Conservation (phyloP, 2,329 filamentous ascomycete genomes). For the Clarireedia sp. region DNA sequence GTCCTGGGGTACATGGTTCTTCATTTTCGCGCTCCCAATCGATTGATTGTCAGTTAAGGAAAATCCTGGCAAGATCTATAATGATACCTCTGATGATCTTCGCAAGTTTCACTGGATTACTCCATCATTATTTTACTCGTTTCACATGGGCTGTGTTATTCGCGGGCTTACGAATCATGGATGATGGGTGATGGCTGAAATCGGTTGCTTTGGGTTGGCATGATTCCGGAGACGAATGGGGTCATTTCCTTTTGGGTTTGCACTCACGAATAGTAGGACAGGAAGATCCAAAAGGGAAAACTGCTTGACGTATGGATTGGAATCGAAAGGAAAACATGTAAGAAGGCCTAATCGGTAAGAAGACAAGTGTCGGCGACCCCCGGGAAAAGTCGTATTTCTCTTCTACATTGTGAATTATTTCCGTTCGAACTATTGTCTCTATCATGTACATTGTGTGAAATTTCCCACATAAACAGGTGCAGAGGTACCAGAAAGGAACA, state of each 20-base stretch:
- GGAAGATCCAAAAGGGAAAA: not conserved
- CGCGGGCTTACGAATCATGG: too few relatives aligned
- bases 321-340: not conserved
- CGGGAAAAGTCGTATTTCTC: not conserved
- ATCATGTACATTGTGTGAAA: not conserved
- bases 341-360: not conserved
- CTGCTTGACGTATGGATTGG: not conserved
- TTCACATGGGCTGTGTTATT: not conserved
- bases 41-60: not conserved
- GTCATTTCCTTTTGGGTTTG: too few relatives aligned
- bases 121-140: not conserved
- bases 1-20: slow-evolving; percentile 2
- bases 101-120: not conserved
- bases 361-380: not conserved
- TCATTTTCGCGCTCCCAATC: slow-evolving; percentile 1
- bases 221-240: too few relatives aligned
- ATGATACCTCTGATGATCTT: slow-evolving; percentile 7
- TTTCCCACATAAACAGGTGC: too few relatives aligned
- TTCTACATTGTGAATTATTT: not conserved
- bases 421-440: not conserved
- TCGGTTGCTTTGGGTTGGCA: too few relatives aligned
- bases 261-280: not conserved
- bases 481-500: too few relatives aligned
- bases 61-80: not conserved
- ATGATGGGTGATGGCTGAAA: too few relatives aligned